A percentile compares a stretch with the other conserved stretches of the same genome.
Conservation (phyloP, 108 stramenopile species). For the Cyclotella cryptica region DNA sequence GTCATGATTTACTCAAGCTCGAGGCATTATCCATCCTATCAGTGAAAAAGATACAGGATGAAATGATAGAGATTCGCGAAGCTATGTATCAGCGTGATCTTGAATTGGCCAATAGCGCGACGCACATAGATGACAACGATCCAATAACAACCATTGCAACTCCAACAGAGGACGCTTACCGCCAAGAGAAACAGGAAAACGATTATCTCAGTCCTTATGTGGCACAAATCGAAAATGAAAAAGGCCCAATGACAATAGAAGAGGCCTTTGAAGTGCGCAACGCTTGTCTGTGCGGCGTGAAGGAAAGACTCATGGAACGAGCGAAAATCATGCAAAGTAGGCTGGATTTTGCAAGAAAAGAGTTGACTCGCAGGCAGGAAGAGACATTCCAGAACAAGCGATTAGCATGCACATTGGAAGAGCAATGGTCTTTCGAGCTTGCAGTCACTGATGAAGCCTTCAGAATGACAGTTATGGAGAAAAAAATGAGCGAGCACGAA, state of each 20-base stretch:
- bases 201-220: constrained; percentile 86
- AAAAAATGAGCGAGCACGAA: constrained; percentile 22
- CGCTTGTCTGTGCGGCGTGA: constrained; percentile 65
- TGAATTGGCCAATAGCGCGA: constrained; percentile 47
- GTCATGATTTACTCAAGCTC: constrained; percentile 40
- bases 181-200: constrained; percentile 29
- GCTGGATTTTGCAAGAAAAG: constrained; percentile 7
- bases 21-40: constrained; percentile 57
- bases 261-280: constrained; percentile 60
- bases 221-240: constrained; percentile 32
- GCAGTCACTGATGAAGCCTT: constrained; percentile 1
- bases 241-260: constrained; percentile 37
- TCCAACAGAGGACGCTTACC: constrained; percentile 29
- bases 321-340: constrained; percentile 59
- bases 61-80: constrained; percentile 52
- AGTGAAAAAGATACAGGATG: constrained; percentile 53
- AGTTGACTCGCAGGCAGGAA: constrained; percentile 2
- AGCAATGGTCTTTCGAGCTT: not conserved
- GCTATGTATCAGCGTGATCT: constrained; percentile 8
- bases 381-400: not conserved
- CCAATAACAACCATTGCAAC: constrained; percentile 8
- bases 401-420: not conserved
- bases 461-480: constrained; percentile 25
- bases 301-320: constrained; percentile 73
- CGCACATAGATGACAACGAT: constrained; percentile 26